These are phyloP conservation scores for Lentinus brumalis DNA, from an alignment of 768 basidiomycete genomes.

Conservation along the genomic window DNA sequence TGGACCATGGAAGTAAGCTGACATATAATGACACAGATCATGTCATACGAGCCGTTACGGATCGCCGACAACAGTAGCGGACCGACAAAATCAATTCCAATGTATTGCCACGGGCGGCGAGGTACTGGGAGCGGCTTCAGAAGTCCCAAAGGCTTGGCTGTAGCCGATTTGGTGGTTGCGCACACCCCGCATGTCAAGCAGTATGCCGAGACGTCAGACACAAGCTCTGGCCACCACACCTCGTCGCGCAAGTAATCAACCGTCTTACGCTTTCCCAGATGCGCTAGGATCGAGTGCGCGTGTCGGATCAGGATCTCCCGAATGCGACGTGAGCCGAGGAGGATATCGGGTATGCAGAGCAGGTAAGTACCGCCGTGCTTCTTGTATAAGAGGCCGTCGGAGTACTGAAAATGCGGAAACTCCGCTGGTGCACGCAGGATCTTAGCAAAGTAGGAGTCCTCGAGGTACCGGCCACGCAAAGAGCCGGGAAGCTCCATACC, in stretches of 20 bases:
- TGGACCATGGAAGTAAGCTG: conserved; percentile 26
- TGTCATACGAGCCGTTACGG: conserved; percentile 26
- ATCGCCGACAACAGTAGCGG: conserved; percentile 28
- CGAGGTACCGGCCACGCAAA: conserved; percentile 25
- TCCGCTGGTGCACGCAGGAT: no score
- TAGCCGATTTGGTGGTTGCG: conserved; percentile 17
- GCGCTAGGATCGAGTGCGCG: conserved; percentile 41
- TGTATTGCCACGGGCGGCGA: conserved; percentile 23
- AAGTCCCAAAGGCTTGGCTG: conserved; percentile 25
- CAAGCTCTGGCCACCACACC: conserved; percentile 43
- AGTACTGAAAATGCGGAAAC: no score
- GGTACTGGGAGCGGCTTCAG: conserved; percentile 26
- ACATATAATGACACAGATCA: conserved; percentile 27
- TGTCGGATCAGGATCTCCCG: conserved; percentile 36
- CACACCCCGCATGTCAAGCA: conserved; percentile 30
- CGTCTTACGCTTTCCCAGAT: conserved; percentile 38
- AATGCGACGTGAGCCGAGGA: conserved; percentile 15
- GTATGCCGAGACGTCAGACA: conserved; percentile 24
- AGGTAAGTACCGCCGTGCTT: not conserved
- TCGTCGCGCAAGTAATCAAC: conserved; percentile 33
- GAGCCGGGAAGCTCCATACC: conserved; percentile 8
- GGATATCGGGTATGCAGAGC: conserved; percentile 29
- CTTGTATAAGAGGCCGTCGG: no score
- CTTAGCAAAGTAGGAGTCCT: conserved; percentile 35
- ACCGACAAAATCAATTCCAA: conserved; percentile 32